These are phyloP conservation scores for Acorus gramineus DNA, from an alignment of 106 monocot species.

Conservation along the genomic window DNA sequence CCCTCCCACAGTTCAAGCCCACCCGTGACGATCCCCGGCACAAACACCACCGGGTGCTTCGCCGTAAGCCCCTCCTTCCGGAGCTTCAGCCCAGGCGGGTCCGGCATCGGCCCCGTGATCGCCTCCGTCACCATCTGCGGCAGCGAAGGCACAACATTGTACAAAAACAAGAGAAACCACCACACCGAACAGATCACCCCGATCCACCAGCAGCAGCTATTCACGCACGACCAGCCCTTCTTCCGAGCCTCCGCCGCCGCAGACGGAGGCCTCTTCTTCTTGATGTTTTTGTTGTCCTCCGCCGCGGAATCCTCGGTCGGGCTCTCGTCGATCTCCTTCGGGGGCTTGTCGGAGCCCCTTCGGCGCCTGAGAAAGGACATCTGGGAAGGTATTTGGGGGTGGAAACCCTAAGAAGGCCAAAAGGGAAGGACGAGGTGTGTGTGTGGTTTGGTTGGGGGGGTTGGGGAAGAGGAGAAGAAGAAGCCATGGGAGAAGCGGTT, in stretches of 20 bases:
- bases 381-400: not conserved
- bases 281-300: too few relatives aligned
- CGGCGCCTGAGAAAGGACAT: slow-evolving; percentile 34
- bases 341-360: slow-evolving; percentile 17
- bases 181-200: slow-evolving; percentile 75
- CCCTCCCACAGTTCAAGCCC: slow-evolving; percentile 99
- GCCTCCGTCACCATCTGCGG: slow-evolving; percentile 98
- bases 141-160: slow-evolving; percentile 96
- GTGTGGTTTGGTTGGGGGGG: too few relatives aligned
- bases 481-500: too few relatives aligned
- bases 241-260: slow-evolving; percentile 9
- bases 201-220: slow-evolving; percentile 81
- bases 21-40: slow-evolving; percentile 98
- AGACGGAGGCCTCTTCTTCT: not conserved
- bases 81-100: slow-evolving; percentile 89
- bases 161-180: slow-evolving; percentile 92
- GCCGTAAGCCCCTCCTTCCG: slow-evolving; percentile 75
- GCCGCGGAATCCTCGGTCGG: too few relatives aligned
- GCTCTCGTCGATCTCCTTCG: not conserved
- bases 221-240: slow-evolving; percentile 61
- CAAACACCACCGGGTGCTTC: slow-evolving; percentile 95
- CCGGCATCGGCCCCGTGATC: slow-evolving; percentile 86
- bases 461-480: too few relatives aligned
- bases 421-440: too few relatives aligned
- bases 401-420: too few relatives aligned